Conservation (phyloP, 805 yeast genomes). For the Hyphopichia homilentoma region DNA sequence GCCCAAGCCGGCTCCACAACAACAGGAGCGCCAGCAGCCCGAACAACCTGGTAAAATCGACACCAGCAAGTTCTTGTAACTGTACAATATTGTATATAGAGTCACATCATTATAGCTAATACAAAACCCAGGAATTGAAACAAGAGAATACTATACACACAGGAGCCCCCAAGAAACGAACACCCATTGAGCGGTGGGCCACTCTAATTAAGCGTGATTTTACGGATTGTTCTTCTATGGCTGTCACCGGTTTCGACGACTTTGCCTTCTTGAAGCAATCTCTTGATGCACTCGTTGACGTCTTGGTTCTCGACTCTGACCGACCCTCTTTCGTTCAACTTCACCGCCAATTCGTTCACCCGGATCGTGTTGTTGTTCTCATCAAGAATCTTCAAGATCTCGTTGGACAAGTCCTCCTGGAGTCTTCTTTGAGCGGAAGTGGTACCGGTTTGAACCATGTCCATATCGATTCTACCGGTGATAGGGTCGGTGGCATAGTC, state of each 20-base stretch:
- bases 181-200: neutral
- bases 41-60: too few species aligned
- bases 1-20: too few species aligned
- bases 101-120: too few species aligned
- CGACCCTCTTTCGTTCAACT: constrained; percentile 62
- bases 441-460: constrained; percentile 92
- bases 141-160: too few species aligned
- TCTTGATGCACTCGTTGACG: constrained; percentile 60
- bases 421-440: constrained; percentile 79
- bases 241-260: constrained; percentile 70
- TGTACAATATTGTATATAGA: too few species aligned
- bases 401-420: constrained; percentile 68
- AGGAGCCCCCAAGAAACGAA: too few species aligned
- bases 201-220: constrained; percentile 8
- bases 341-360: constrained; percentile 55
- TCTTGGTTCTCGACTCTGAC: constrained; percentile 68
- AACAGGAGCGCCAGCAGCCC: constrained; percentile 1
- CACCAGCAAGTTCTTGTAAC: constrained; percentile 10
- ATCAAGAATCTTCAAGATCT: constrained; percentile 52
- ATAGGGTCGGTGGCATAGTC: constrained; percentile 98
- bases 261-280: constrained; percentile 69
- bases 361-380: constrained; percentile 47
- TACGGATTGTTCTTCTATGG: constrained; percentile 55
- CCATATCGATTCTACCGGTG: constrained; percentile 97
- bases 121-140: too few species aligned